Conservation (phyloP, 2,329 filamentous ascomycete species). For the Neobulgaria alba region DNA sequence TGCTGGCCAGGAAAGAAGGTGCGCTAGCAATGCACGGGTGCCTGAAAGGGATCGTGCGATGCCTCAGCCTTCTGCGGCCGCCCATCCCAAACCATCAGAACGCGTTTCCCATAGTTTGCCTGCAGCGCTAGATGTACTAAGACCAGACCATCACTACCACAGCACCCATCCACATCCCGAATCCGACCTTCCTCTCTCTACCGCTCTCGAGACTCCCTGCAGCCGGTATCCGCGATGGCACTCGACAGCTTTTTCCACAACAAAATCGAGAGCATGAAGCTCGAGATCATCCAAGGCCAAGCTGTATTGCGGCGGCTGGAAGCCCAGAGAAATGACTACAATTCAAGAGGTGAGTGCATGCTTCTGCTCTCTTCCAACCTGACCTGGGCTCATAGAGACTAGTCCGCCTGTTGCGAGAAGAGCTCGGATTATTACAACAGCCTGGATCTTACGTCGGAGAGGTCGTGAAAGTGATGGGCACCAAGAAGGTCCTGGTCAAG, state of each 20-base stretch:
- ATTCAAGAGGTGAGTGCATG: slow-evolving; percentile 55
- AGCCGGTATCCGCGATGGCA: slow-evolving; percentile 75
- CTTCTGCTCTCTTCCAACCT: too few relatives aligned
- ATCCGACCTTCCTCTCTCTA: not conserved
- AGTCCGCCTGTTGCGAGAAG: slow-evolving; percentile 88
- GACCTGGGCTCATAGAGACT: too few relatives aligned
- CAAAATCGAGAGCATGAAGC: slow-evolving; percentile 99
- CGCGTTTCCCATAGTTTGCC: not conserved
- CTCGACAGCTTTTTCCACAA: slow-evolving; percentile 99
- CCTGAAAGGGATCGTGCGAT: too few relatives aligned
- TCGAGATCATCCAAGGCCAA: slow-evolving; percentile 98
- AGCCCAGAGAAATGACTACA: slow-evolving; percentile 98
- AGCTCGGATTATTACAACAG: slow-evolving; percentile 91
- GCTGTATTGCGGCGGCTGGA: slow-evolving; percentile 89
- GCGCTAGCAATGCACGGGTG: too few relatives aligned
- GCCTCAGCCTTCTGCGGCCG: not conserved
- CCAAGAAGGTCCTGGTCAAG: slow-evolving; percentile 98
- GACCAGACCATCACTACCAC: slow-evolving; percentile 4
- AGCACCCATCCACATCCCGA: slow-evolving; percentile 1
- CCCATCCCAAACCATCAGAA: not conserved
- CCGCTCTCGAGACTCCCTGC: too few relatives aligned
- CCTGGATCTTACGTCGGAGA: slow-evolving; percentile 97
- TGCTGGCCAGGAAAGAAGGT: too few relatives aligned
- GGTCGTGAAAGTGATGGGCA: slow-evolving; percentile 99
- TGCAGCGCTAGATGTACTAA: not conserved